phyloP scores from a whole-genome alignment of 2,329 filamentous ascomycete species.

The Bertia moriformis region DNA sequence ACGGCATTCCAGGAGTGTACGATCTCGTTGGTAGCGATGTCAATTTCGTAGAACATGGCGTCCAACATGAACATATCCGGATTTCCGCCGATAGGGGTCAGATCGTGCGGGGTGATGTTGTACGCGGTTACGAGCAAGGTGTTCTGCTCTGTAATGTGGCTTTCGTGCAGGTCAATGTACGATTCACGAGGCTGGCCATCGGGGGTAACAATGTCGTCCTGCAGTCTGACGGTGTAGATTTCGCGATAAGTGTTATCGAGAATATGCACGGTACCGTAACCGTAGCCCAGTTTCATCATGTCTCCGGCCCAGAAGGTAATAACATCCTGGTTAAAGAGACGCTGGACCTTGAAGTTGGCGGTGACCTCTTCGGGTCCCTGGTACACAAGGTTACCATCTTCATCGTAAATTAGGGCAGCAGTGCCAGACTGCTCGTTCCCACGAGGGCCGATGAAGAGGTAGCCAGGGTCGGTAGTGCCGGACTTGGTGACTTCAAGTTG shows the following conservation, averaged over 20 bases:
- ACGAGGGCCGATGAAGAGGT: slow-evolving; percentile 16
- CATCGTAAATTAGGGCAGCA: slow-evolving; percentile 18
- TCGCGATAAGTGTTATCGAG: slow-evolving; percentile 16
- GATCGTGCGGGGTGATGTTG: not conserved
- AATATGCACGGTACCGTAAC: slow-evolving; percentile 14
- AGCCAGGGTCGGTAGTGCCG: slow-evolving; percentile 14
- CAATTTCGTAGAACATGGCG: not conserved
- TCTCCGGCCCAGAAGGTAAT: slow-evolving; percentile 19
- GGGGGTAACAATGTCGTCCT: slow-evolving; percentile 10
- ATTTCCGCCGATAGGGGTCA: not conserved
- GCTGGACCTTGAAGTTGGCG: slow-evolving; percentile 17
- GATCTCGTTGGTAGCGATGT: slow-evolving; percentile 14
- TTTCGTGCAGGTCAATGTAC: slow-evolving; percentile 15
- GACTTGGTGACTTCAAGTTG: slow-evolving; percentile 13
- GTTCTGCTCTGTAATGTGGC: not conserved
- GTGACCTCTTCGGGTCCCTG: slow-evolving; percentile 15
- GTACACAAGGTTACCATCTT: slow-evolving; percentile 17
- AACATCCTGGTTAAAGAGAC: slow-evolving; percentile 14
- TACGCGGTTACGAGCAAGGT: not conserved
- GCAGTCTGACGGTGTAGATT: slow-evolving; percentile 14
- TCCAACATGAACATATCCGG: not conserved
- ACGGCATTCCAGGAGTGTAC: slow-evolving; percentile 16
- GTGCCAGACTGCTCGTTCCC: slow-evolving; percentile 10
- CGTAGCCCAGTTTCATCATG: slow-evolving; percentile 11
- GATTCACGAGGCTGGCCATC: slow-evolving; percentile 8